These are phyloP conservation scores for Syzygium aqueum DNA, from an alignment of 345 rosid species.

Conservation along the genomic window DNA sequence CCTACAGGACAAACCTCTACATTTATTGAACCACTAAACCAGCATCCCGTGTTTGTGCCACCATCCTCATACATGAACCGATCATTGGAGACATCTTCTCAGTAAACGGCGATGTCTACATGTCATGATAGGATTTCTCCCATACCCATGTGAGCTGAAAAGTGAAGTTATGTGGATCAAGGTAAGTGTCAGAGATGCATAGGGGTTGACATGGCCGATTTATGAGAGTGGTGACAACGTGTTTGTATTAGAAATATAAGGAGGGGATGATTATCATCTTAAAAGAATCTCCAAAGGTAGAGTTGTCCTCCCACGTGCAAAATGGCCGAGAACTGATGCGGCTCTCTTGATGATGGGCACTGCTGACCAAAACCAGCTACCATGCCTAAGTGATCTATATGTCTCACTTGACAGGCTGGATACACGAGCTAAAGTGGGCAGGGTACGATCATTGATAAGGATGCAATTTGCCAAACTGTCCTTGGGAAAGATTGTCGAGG, in stretches of 20 bases:
- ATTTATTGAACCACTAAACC: neutral
- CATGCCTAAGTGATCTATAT: neutral
- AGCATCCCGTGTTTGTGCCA: neutral
- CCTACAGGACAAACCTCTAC: neutral
- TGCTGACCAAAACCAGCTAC: neutral
- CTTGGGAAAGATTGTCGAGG: neutral
- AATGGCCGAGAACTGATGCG: neutral
- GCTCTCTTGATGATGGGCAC: neutral
- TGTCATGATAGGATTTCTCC: neutral
- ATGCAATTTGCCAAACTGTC: neutral
- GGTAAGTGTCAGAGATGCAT: neutral
- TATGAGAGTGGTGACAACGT: neutral
- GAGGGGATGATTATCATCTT: too few species aligned
- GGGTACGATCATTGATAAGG: neutral
- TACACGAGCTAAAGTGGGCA: neutral
- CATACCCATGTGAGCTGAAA: neutral
- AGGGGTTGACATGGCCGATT: neutral
- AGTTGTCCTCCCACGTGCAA: too few species aligned
- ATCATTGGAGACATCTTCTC: neutral
- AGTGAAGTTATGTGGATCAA: neutral
- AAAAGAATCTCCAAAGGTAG: too few species aligned
- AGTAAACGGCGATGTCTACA: neutral
- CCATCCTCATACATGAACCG: neutral
- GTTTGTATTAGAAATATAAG: neutral
- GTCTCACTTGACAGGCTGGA: neutral